Evolutionary conservation across 345 rosid genomes (phyloP).

Genomic region (Noccaea caerulescens): DNA sequence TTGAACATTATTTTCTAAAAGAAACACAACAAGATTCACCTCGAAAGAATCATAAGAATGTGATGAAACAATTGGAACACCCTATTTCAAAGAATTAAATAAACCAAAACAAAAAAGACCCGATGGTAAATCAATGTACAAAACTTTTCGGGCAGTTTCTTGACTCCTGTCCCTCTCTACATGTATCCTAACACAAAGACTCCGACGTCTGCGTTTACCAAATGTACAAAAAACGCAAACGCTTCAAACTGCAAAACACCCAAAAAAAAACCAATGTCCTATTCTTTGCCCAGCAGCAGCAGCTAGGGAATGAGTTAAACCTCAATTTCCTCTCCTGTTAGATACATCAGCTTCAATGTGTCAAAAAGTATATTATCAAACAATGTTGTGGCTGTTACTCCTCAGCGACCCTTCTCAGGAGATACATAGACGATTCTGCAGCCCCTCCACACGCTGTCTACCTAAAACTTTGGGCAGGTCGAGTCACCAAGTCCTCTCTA

Average conservation of each 20-base stretch:
- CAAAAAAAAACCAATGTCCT: constrained; percentile 16
- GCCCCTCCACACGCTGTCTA: constrained; percentile 25
- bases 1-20: neutral
- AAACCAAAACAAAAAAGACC: neutral
- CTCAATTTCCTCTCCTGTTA: constrained; percentile 32
- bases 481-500: constrained; percentile 31
- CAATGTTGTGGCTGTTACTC: constrained; percentile 40
- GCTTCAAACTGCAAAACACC: constrained; percentile 33
- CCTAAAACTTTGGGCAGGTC: constrained; percentile 26
- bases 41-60: constrained; percentile 37
- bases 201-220: constrained; percentile 33
- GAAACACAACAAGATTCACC: neutral
- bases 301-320: constrained; percentile 28
- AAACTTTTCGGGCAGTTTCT: constrained; percentile 39
- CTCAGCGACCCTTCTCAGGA: constrained; percentile 9
- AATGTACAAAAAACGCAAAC: constrained; percentile 45
- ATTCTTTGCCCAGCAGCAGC: constrained; percentile 33
- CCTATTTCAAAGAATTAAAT: constrained; percentile 31
- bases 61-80: constrained; percentile 27
- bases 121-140: constrained; percentile 36
- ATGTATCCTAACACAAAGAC: constrained; percentile 39
- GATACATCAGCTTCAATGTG: constrained; percentile 42
- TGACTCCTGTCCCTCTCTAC: constrained; percentile 34
- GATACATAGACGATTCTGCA: constrained; percentile 16
- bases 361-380: constrained; percentile 43